A percentile compares a stretch with the other conserved stretches of the same genome.
phyloP scores from a whole-genome alignment of 495 filamentous ascomycete species.

The Glonium stellatum region DNA sequence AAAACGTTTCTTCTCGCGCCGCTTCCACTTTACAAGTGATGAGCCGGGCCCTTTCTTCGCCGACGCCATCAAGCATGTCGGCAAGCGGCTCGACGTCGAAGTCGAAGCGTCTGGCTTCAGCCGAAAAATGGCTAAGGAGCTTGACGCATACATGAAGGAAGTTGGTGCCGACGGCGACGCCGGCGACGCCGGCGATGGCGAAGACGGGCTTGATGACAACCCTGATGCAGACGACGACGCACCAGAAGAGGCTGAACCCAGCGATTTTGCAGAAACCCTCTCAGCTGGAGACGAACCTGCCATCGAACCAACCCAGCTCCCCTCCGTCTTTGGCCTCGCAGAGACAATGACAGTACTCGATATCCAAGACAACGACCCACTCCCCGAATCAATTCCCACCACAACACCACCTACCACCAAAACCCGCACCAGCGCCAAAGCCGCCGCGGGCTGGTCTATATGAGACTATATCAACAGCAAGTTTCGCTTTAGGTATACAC shows the following conservation, averaged over 20 bases:
- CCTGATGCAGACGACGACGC: too few species aligned
- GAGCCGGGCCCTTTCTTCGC: conserved; percentile 75
- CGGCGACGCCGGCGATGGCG: conserved; percentile 1
- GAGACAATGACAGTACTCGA: background rate
- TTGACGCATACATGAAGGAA: conserved; percentile 80
- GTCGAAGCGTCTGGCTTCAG: conserved; percentile 93
- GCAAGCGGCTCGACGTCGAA: conserved; percentile 70
- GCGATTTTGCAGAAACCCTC: background rate
- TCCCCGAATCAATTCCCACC: background rate
- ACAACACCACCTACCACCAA: background rate
- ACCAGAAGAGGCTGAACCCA: too few species aligned
- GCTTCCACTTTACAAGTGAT: conserved; percentile 80
- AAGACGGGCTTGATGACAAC: background rate
- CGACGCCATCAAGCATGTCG: conserved; percentile 65
- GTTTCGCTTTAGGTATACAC: too few species aligned
- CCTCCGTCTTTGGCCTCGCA: background rate
- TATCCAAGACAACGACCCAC: background rate
- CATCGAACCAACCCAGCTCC: background rate
- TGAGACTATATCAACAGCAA: background rate
- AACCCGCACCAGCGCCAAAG: conserved; percentile 11
- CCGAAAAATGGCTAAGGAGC: conserved; percentile 87
- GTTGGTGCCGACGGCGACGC: conserved; percentile 55
- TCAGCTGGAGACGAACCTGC: background rate
- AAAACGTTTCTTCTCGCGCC: conserved; percentile 81
- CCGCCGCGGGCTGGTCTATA: conserved; percentile 29